Evolutionary conservation across 164 flowering plant genomes (phyloP).

Genomic region (Magnolia sinica): DNA sequence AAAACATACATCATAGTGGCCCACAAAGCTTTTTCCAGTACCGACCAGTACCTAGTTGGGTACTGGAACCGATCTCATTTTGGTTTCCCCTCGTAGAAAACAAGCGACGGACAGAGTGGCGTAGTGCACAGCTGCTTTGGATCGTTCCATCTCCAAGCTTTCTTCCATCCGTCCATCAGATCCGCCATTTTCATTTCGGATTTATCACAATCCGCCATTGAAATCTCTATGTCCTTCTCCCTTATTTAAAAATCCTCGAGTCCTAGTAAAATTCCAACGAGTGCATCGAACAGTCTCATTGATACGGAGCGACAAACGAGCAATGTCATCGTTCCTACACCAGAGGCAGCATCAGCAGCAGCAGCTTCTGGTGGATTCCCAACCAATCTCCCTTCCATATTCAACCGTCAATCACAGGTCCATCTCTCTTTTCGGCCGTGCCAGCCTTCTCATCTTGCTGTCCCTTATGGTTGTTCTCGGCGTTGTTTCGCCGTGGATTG

Average conservation of each 20-base stretch:
- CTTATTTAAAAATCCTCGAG: no score
- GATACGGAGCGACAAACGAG: background rate
- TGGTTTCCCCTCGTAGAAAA: no score
- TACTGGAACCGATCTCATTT: no score
- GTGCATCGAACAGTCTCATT: background rate
- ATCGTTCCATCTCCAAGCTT: background rate
- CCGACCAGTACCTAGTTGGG: no score
- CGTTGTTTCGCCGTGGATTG: conserved; percentile 49
- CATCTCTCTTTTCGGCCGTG: conserved; percentile 38
- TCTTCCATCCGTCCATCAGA: background rate
- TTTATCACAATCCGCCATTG: background rate
- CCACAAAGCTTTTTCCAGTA: no score
- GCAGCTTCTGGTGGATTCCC: conserved; percentile 21
- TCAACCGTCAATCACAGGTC: conserved; percentile 28
- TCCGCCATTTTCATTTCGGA: background rate
- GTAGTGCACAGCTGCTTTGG: no score
- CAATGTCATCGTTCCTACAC: conserved; percentile 32
- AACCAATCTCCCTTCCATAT: conserved; percentile 39
- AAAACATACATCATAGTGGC: no score
- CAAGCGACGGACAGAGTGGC: no score
- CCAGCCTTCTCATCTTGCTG: conserved; percentile 41
- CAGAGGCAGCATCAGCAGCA: conserved; percentile 44
- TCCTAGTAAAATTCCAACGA: no score
- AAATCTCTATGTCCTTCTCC: background rate
- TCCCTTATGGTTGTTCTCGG: conserved; percentile 57